Base-by-base conservation (phyloP, 352 stramenopile species). In the Phytophthora cactorum region DNA sequence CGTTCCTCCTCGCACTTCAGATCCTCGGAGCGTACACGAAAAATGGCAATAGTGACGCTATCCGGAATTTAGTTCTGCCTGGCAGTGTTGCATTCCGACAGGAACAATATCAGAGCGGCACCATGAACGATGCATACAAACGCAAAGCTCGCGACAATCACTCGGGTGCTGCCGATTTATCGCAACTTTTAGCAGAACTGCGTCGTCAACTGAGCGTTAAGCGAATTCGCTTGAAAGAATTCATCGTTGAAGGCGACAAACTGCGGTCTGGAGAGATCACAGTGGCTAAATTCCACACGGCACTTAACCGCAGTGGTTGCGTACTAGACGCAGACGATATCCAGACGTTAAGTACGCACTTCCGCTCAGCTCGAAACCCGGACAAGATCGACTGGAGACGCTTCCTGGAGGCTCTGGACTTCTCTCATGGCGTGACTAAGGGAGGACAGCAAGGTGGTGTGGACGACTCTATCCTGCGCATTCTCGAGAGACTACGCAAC, bases 261-360 rank as follows among this genome's bases (percentile, higher is more conserved):
- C 61, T 95, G 46, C 86, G 88, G 1, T 88, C 84, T 0, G 88
- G 88, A 2, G 88, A 94, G 62, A 91, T 95, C 74, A 91, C 86
- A 4, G 58, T 94, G 14, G 82, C 88, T 32, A 95, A 95, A 67
- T 94, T 95, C 65, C 86, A 94, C 70, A 95, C 88, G 1, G 88
- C 88, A 10, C 72, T 95, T 34, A 95, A 93, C 46, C 85, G 88
- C 14, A 92, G 88, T 60, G 88, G 88, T 2, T 90, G 84, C 27
- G 75, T 88, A 22, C 58, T 94, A 14, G 74, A 90, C 39, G 81
- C 84, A 3, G 68, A 77, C 12, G 86, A 96, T 43, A 79, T 94
- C 1, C 57, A 77, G 15, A 90, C 86, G 6, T 64, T 95, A 11
- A 92, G 79, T 10, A 41, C 66, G n/a, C 72, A 86, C 46, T 96